phyloP scores from a whole-genome alignment of 169 alveolate species.

The Plasmodium fragile region DNA sequence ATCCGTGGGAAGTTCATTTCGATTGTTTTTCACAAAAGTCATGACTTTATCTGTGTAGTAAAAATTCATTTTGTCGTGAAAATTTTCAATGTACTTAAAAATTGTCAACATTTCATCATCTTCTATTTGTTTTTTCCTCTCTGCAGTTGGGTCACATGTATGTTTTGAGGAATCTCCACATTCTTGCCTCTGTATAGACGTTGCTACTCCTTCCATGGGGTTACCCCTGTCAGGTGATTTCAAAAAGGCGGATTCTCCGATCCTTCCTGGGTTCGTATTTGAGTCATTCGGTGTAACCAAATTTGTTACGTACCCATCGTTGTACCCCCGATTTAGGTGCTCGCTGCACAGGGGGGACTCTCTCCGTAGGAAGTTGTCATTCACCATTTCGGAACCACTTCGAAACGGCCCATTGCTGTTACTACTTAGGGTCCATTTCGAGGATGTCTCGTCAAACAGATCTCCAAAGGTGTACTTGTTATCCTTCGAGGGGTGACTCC shows the following conservation, averaged over 20 bases:
- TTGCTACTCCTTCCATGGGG: background rate
- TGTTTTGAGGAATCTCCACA: background rate
- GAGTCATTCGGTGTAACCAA: background rate
- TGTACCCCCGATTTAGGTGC: background rate
- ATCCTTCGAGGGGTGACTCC: background rate
- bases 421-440: background rate
- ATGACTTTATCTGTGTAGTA: slow-evolving; percentile 25
- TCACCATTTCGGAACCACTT: background rate
- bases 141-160: background rate
- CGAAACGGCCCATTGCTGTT: background rate
- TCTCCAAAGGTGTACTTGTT: slow-evolving; percentile 14
- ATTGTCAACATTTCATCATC: slow-evolving; percentile 34
- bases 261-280: background rate
- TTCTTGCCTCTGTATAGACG: background rate
- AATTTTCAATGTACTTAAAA: slow-evolving; percentile 69
- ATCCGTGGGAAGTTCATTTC: slow-evolving; percentile 33
- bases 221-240: background rate
- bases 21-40: slow-evolving; percentile 25
- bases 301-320: background rate
- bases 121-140: background rate
- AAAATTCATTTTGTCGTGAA: slow-evolving; percentile 52
- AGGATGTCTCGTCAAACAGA: background rate
- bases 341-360: background rate
- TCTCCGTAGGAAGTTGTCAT: background rate
- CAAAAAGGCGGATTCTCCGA: background rate